Conservation (phyloP, 2,329 filamentous ascomycete species). For the Penicillium sumatraense region DNA sequence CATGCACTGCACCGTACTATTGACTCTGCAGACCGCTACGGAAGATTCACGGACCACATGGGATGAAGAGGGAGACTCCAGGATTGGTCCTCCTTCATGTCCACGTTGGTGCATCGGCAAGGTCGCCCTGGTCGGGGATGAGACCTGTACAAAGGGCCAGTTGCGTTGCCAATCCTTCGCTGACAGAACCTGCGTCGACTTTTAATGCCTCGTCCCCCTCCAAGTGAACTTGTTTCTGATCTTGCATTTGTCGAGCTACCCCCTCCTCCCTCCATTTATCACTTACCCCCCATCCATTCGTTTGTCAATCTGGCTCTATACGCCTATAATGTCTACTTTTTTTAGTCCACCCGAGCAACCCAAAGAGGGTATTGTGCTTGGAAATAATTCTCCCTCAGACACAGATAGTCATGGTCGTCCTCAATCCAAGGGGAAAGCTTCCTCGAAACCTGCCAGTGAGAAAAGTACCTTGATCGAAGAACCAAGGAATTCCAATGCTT, state of each 20-base stretch:
- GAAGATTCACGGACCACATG: conserved; percentile 5
- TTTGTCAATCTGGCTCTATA: neutral
- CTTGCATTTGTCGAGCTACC: neutral
- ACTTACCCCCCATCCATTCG: neutral
- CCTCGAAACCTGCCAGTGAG: conserved; percentile 24
- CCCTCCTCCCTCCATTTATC: neutral
- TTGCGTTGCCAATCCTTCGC: conserved; percentile 18
- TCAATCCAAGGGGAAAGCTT: conserved; percentile 1
- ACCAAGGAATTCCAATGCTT: neutral
- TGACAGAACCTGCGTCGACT: neutral
- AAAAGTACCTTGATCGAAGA: conserved; percentile 27
- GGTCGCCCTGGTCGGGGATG: conserved; percentile 21
- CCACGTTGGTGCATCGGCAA: conserved; percentile 19
- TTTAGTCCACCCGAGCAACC: conserved; percentile 16
- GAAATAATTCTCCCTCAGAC: conserved; percentile 6
- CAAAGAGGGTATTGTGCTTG: conserved; percentile 10
- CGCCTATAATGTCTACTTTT: conserved; percentile 16
- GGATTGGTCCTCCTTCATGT: conserved; percentile 2
- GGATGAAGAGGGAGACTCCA: conserved; percentile 2
- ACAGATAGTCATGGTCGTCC: conserved; percentile 4
- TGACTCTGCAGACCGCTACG: neutral
- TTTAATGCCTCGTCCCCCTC: conserved; percentile 3
- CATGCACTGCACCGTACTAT: neutral
- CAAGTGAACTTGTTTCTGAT: neutral
- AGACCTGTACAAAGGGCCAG: conserved; percentile 29